phyloP scores from a whole-genome alignment of 2,329 filamentous ascomycete species.

The Epichloe sylvatica region DNA sequence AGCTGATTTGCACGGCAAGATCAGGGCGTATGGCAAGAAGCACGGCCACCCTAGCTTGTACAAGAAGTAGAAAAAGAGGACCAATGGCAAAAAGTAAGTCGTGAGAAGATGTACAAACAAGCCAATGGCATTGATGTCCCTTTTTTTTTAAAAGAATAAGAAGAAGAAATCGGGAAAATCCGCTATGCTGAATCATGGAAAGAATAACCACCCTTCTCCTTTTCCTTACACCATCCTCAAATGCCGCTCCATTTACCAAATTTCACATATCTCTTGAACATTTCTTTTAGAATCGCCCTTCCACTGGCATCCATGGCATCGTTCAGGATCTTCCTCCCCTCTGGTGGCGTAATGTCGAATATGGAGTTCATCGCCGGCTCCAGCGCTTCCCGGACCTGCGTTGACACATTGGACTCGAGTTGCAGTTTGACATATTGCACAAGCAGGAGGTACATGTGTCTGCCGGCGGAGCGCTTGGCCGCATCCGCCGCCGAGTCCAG shows the following conservation, averaged over 20 bases:
- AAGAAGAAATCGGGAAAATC: not conserved
- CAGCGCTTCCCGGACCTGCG: slow-evolving; percentile 38
- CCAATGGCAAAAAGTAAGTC: slow-evolving; percentile 1
- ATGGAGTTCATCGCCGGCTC: slow-evolving; percentile 45
- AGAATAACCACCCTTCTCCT: not conserved
- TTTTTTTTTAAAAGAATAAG: not conserved
- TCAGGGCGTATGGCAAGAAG: slow-evolving; percentile 40
- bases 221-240: slow-evolving; percentile 14
- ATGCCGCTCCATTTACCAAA: slow-evolving; percentile 53
- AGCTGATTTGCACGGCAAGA: slow-evolving; percentile 41
- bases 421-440: slow-evolving; percentile 48
- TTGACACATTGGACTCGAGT: slow-evolving; percentile 38
- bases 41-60: slow-evolving; percentile 44
- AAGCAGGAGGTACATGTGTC: slow-evolving; percentile 47
- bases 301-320: slow-evolving; percentile 47
- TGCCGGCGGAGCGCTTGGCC: slow-evolving; percentile 46
- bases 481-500: slow-evolving; percentile 47
- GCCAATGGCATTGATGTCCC: not conserved
- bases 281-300: slow-evolving; percentile 41
- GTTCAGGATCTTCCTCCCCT: slow-evolving; percentile 41
- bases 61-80: slow-evolving; percentile 15
- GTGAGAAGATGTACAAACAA: not conserved
- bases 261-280: slow-evolving; percentile 45
- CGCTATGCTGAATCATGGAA: not conserved
- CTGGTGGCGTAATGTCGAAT: slow-evolving; percentile 42